Evolutionary conservation across 768 basidiomycete genomes (phyloP).

Genomic region (Suillus plorans): DNA sequence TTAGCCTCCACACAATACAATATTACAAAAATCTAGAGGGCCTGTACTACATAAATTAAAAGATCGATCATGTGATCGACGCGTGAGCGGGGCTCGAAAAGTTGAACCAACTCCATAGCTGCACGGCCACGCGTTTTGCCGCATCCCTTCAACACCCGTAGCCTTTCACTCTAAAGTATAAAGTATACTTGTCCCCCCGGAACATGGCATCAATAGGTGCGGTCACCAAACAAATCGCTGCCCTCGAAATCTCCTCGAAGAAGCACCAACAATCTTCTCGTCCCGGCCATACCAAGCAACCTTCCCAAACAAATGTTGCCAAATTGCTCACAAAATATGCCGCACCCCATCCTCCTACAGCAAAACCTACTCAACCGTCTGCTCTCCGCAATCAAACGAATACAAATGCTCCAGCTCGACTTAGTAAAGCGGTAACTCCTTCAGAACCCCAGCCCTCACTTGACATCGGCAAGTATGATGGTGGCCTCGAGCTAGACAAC

Average conservation of each 20-base stretch:
- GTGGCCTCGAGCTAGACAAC: slow-evolving; percentile 91
- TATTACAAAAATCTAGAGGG: too few relatives aligned
- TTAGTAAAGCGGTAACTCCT: slow-evolving; percentile 27
- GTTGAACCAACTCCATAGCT: slow-evolving; percentile 6
- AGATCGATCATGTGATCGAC: slow-evolving; percentile 6
- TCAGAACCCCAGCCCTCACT: slow-evolving; percentile 30
- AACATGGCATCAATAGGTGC: slow-evolving; percentile 48
- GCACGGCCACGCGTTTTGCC: background rate
- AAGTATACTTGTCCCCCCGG: background rate
- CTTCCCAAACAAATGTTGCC: slow-evolving; percentile 59
- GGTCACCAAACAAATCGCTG: slow-evolving; percentile 67
- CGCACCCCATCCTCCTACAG: slow-evolving; percentile 53
- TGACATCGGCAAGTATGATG: slow-evolving; percentile 92
- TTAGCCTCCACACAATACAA: too few relatives aligned
- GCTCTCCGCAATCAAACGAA: slow-evolving; percentile 42
- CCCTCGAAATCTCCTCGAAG: slow-evolving; percentile 61
- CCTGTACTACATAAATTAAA: background rate
- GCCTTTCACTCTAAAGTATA: background rate
- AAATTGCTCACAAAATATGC: slow-evolving; percentile 77
- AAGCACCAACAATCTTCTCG: slow-evolving; percentile 40
- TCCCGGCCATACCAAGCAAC: slow-evolving; percentile 47
- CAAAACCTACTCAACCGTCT: slow-evolving; percentile 35
- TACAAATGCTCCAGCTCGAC: slow-evolving; percentile 14
- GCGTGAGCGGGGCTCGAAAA: slow-evolving; percentile 28
- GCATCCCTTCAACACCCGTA: background rate